phyloP scores from a whole-genome alignment of 306 rosid species.

The Gleditsia sinensis region DNA sequence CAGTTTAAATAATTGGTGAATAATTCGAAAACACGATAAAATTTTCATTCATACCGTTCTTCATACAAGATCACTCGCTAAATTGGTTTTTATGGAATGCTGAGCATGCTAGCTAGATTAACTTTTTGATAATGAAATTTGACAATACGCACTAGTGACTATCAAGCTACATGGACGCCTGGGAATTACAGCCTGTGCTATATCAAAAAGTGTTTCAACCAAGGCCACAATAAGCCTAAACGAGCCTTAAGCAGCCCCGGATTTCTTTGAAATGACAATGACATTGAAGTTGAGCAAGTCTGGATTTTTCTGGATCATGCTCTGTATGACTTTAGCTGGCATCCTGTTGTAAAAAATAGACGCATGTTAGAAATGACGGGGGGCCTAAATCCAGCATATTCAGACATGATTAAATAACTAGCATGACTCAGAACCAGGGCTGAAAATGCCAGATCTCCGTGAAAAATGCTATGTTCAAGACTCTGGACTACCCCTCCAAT shows the following conservation, averaged over 20 bases:
- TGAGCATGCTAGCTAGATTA: slow-evolving; percentile 4
- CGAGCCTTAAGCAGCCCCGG: slow-evolving; percentile 18
- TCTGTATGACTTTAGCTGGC: slow-evolving; percentile 69
- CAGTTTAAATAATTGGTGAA: not conserved
- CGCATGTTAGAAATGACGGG: slow-evolving; percentile 8
- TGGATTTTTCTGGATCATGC: slow-evolving; percentile 73
- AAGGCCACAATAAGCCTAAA: not conserved
- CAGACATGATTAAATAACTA: slow-evolving; percentile 18
- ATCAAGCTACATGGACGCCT: slow-evolving; percentile 25
- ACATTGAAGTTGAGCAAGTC: slow-evolving; percentile 81
- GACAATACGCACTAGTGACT: not conserved
- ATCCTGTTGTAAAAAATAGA: slow-evolving; percentile 53
- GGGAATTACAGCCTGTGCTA: slow-evolving; percentile 11
- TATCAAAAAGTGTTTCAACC: slow-evolving; percentile 15
- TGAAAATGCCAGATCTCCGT: slow-evolving; percentile 14
- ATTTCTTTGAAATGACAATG: slow-evolving; percentile 79
- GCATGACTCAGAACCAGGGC: not conserved
- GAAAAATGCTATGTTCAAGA: too few relatives aligned
- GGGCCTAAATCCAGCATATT: not conserved
- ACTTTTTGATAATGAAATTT: not conserved
- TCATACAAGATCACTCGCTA: not conserved
- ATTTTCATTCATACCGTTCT: not conserved
- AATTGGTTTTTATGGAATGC: not conserved
- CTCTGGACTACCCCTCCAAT: not conserved
- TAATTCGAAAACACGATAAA: not conserved